Base-by-base conservation (phyloP, 2,329 filamentous ascomycete species). In the Pseudogymnoascus sp. region DNA sequence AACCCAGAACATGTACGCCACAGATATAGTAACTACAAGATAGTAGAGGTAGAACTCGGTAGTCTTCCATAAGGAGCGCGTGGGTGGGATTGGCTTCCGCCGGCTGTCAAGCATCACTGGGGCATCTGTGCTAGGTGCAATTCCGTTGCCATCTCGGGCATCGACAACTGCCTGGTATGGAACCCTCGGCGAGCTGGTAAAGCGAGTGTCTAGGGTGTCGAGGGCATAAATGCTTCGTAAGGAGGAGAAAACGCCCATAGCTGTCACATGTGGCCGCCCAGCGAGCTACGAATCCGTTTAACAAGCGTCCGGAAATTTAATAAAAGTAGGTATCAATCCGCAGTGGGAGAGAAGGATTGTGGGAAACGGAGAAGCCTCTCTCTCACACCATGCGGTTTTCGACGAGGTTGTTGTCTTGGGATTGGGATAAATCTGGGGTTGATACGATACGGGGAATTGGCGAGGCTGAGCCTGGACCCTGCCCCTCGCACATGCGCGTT, bases 1-100 rank as follows among this genome's bases (percentile, higher is more conserved):
- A n/a, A 88, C 81, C 79, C 91, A 96, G 76, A 96, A 91, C 92
- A 99, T 99, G 70, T 86, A 82, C 7, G 91, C 91, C 25, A 97
- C 80, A 63, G 80, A 80, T 5, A 84, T 72, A 31, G 81, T 66
- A 69, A 97, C 84, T 67, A 90, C 76, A 18, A 88, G 59, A 69
- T 87, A 89, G 78, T 99, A 97, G 62, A 92, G 69, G 73, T 85
- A 88, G 77, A 94, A 97, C 76, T 99, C 94, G 2, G 83, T 82
- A 0, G 92, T 95, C 23, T 82, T 84, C 93, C 93, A 99, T 86
- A 84, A 88, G 47, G 92, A 83, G 37, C 85, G 84, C 65, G 83
- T 80, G 63, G 75, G 81, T 71, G 72, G 77, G 74, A 74, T 79
- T 79, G 68, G 77, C 75, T 63, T 75, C 74, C 68, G 74, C 71